phyloP scores from a whole-genome alignment of 179 eudicot species.

The Camellia oleifera region DNA sequence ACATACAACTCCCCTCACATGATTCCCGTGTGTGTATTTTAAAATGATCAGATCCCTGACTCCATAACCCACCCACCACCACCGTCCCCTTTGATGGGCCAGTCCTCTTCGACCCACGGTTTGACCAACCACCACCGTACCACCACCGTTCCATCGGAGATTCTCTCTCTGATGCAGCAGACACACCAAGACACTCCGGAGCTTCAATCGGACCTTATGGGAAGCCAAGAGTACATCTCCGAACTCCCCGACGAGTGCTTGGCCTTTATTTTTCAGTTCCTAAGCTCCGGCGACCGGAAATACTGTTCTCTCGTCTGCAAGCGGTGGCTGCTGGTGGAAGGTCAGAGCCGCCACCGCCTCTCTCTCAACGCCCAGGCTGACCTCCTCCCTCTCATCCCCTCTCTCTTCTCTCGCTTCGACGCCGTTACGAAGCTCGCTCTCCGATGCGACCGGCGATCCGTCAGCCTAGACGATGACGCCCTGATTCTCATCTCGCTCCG shows the following conservation, averaged over 20 bases:
- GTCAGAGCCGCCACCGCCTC: constrained; percentile 56
- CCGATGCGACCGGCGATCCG: constrained; percentile 54
- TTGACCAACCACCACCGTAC: background rate
- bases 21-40: too few species aligned
- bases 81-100: constrained; percentile 21
- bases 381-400: constrained; percentile 23
- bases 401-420: constrained; percentile 50
- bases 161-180: background rate
- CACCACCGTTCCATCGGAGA: constrained; percentile 1
- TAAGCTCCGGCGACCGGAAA: constrained; percentile 39
- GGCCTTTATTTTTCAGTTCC: constrained; percentile 44
- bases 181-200: background rate
- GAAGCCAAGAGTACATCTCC: constrained; percentile 26
- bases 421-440: constrained; percentile 63
- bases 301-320: constrained; percentile 49
- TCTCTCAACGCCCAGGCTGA: constrained; percentile 41
- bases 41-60: too few species aligned
- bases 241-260: constrained; percentile 57
- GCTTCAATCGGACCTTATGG: background rate
- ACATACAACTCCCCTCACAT: too few species aligned
- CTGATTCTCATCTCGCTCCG: constrained; percentile 38
- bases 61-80: too few species aligned
- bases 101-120: constrained; percentile 22
- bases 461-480: constrained; percentile 45
- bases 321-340: constrained; percentile 50